Conservation (phyloP, 1,284 basidiomycete species). For the Cystobasidium pallidum region DNA sequence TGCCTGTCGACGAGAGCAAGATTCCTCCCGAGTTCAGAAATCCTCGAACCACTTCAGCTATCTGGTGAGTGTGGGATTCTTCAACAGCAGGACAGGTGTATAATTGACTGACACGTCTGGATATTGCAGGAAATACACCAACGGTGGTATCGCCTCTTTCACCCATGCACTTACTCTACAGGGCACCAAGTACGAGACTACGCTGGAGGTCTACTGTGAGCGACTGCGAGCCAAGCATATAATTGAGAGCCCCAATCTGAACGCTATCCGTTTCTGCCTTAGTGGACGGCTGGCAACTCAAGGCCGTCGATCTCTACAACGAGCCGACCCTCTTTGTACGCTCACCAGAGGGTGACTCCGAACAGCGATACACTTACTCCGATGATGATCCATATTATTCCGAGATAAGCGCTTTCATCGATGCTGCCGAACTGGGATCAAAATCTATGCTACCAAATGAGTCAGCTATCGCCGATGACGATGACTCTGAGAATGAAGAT, state of each 20-base stretch:
- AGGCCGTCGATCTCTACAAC: conserved; percentile 79
- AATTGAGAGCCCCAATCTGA: not conserved
- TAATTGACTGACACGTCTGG: conserved; percentile 43
- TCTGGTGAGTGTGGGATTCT: conserved; percentile 52
- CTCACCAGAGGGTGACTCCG: conserved; percentile 79
- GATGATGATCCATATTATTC: conserved; percentile 68
- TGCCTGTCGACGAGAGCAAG: conserved; percentile 76
- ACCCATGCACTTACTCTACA: conserved; percentile 86
- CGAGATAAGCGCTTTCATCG: conserved; percentile 50
- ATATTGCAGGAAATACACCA: conserved; percentile 79
- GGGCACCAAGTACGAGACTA: conserved; percentile 79
- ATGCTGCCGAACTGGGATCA: conserved; percentile 48
- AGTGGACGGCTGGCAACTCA: conserved; percentile 78
- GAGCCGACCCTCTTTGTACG: conserved; percentile 79
- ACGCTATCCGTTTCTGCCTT: conserved; percentile 60
- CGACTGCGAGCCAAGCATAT: not conserved
- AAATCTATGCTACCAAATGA: conserved; percentile 29
- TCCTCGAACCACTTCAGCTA: conserved; percentile 58
- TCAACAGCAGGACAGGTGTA: not conserved
- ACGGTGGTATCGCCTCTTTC: conserved; percentile 85
- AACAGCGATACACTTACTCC: conserved; percentile 61
- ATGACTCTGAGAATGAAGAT: conserved; percentile 48
- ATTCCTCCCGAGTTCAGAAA: conserved; percentile 74
- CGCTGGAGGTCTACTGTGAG: conserved; percentile 67
- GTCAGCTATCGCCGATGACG: conserved; percentile 51